phyloP scores from a whole-genome alignment of 805 yeast species.

The Teunomyces funiuensis region DNA sequence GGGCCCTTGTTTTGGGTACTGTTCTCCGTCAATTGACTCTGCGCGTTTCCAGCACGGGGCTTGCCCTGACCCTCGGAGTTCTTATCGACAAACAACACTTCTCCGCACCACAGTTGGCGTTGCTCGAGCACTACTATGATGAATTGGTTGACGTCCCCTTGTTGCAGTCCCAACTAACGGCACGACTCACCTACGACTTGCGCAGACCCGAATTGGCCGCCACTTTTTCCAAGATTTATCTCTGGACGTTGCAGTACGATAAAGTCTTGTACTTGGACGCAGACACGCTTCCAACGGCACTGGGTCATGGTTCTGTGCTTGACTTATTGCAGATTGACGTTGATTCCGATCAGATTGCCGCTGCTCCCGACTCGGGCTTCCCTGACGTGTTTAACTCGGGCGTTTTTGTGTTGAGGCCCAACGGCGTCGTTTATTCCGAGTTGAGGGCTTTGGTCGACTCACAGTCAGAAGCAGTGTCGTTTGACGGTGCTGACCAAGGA shows the following conservation, averaged over 20 bases:
- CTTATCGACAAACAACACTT: slow-evolving; percentile 32
- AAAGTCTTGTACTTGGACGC: slow-evolving; percentile 61
- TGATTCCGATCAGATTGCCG: slow-evolving; percentile 35
- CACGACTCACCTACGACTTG: slow-evolving; percentile 33
- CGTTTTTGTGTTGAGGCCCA: slow-evolving; percentile 61
- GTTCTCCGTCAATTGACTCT: slow-evolving; percentile 15
- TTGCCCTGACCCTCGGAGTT: slow-evolving; percentile 26
- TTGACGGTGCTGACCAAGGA: slow-evolving; percentile 95
- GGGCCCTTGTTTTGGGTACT: slow-evolving; percentile 52
- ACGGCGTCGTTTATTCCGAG: slow-evolving; percentile 36
- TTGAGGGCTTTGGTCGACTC: slow-evolving; percentile 31
- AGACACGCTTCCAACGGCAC: slow-evolving; percentile 52
- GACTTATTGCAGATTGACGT: slow-evolving; percentile 30
- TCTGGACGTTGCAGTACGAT: slow-evolving; percentile 53
- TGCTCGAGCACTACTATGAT: slow-evolving; percentile 28
- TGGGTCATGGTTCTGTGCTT: slow-evolving; percentile 21
- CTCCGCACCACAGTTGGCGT: slow-evolving; percentile 23
- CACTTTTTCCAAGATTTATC: slow-evolving; percentile 55
- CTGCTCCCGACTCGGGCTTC: slow-evolving; percentile 86
- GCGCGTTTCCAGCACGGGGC: too few species aligned
- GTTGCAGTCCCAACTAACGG: slow-evolving; percentile 22
- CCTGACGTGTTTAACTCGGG: slow-evolving; percentile 90
- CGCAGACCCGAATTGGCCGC: slow-evolving; percentile 52
- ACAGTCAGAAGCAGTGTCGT: slow-evolving; percentile 30
- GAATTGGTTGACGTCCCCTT: slow-evolving; percentile 29